Evolutionary conservation across 768 basidiomycete species (phyloP).

Genomic region (Chalciporus chontae): DNA sequence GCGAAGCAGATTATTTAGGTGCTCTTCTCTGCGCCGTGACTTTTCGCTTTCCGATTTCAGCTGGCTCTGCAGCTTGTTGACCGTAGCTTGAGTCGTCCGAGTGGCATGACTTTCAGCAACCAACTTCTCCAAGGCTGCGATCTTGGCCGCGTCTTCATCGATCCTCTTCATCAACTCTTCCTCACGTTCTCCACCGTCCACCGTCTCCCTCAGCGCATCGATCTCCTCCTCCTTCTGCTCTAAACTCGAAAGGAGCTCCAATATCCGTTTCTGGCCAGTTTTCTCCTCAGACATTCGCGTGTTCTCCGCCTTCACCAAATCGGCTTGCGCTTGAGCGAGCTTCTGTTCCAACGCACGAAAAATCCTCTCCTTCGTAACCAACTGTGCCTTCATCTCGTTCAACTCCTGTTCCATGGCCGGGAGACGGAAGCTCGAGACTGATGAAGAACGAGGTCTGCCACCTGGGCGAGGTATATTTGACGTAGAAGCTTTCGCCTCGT

Average conservation of each 20-base stretch:
- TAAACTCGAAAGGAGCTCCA: conserved; percentile 40
- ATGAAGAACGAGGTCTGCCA: conserved; percentile 55
- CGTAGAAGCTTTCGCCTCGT: conserved; percentile 30
- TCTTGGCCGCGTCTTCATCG: conserved; percentile 70
- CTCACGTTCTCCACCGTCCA: conserved; percentile 47
- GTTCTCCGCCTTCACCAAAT: conserved; percentile 53
- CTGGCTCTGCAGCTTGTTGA: conserved; percentile 39
- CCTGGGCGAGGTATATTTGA: conserved; percentile 33
- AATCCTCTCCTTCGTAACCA: conserved; percentile 44
- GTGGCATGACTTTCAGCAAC: conserved; percentile 39
- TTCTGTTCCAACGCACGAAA: conserved; percentile 44
- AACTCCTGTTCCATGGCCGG: conserved; percentile 56
- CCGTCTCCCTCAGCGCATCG: conserved; percentile 38
- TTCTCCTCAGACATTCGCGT: conserved; percentile 55
- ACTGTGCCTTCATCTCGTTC: conserved; percentile 39
- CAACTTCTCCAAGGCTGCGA: conserved; percentile 52
- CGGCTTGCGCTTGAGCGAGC: conserved; percentile 44
- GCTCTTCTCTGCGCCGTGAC: conserved; percentile 38
- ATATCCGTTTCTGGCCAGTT: conserved; percentile 40
- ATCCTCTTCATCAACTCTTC: conserved; percentile 60
- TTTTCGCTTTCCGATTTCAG: conserved; percentile 43
- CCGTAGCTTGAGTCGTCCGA: conserved; percentile 28
- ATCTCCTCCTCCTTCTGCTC: conserved; percentile 63
- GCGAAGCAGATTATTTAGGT: conserved; percentile 42
- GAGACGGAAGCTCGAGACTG: conserved; percentile 49